phyloP scores from a whole-genome alignment of 805 yeast genomes.

The Ogataea paraovalis region DNA sequence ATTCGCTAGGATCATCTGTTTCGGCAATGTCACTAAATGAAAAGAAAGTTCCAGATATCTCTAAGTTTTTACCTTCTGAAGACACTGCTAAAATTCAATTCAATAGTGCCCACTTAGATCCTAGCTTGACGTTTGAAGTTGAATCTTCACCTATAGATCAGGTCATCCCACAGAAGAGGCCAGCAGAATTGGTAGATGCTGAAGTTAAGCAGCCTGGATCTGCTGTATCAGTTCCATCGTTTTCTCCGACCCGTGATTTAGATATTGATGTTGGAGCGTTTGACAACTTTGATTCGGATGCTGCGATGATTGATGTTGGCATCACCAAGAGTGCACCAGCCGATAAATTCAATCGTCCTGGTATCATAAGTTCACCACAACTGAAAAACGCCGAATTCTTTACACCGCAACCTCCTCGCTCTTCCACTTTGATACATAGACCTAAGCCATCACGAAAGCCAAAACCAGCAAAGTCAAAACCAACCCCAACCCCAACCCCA shows the following conservation, averaged over 20 bases:
- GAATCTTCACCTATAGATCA: slow-evolving; percentile 3
- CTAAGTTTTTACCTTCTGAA: not conserved
- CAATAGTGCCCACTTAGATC: not conserved
- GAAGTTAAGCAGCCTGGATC: not conserved
- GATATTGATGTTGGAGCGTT: slow-evolving; percentile 2
- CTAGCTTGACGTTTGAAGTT: not conserved
- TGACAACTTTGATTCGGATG: not conserved
- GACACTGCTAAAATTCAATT: not conserved
- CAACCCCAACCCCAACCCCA: slow-evolving; percentile 5
- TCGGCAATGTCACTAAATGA: slow-evolving; percentile 15
- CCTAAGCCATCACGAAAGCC: slow-evolving; percentile 5
- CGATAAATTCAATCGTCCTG: not conserved
- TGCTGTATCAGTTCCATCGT: not conserved
- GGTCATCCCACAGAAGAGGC: slow-evolving; percentile 19
- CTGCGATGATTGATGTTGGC: not conserved
- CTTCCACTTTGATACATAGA: not conserved
- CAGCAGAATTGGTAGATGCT: slow-evolving; percentile 1
- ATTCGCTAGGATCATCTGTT: slow-evolving; percentile 4
- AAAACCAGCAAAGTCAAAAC: slow-evolving; percentile 2
- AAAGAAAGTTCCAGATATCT: not conserved
- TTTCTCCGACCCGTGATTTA: not conserved
- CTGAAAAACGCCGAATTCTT: not conserved
- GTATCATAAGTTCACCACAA: not conserved
- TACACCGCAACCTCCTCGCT: not conserved
- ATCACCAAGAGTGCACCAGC: not conserved